Base-by-base conservation (phyloP, 2,329 filamentous ascomycete species). In the Xylariaceae sp. region DNA sequence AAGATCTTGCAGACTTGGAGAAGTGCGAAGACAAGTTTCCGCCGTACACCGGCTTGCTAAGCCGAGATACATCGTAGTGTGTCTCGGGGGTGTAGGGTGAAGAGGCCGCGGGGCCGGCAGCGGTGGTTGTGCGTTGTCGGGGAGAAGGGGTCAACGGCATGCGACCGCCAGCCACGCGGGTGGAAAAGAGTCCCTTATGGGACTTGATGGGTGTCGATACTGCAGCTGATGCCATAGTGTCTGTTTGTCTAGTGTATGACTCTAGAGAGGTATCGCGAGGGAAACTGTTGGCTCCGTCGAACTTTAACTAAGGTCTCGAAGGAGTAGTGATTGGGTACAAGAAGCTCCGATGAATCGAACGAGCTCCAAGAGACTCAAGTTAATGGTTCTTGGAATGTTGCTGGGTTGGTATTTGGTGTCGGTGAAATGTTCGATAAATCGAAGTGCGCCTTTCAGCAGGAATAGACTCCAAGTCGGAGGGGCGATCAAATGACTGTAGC, bases 91-190 rank as follows among this genome's bases (percentile, higher is more conserved):
- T 91, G 71, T 85, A 90, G 0, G 88, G 88, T n/a, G 88, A 91
- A 9, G 84, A 83, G 70, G 79, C 81, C 62, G 74, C 61, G 9
- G 79, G 73, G 52, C 76, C 69, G 41, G 74, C 76, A 43, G 75
- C 73, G 47, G 75, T 77, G 34, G 76, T 73, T 35, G 78, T 76
- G 61, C 85, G 82, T 60, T 79, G 75, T 63, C 86, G 84, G 55
- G 94, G 94, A 55, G 92, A 97, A 34, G 94, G 92, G 3, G 92
- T 96, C 70, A 99, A 77, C 65, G 94, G 91, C 80, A 95, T 91
- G 60, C 94, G 89, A 71, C 91, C 91, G 75, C 92, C 91, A 73
- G 91, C 94, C 71, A 91, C 94, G 72, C 91, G 91, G 64, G 89
- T 84, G 64, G 87, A 91, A 78, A 97, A 96, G 67, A 96, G 82